phyloP scores from a whole-genome alignment of 2,329 filamentous ascomycete species.

The Xenosphaeropsis pyriputrescens region DNA sequence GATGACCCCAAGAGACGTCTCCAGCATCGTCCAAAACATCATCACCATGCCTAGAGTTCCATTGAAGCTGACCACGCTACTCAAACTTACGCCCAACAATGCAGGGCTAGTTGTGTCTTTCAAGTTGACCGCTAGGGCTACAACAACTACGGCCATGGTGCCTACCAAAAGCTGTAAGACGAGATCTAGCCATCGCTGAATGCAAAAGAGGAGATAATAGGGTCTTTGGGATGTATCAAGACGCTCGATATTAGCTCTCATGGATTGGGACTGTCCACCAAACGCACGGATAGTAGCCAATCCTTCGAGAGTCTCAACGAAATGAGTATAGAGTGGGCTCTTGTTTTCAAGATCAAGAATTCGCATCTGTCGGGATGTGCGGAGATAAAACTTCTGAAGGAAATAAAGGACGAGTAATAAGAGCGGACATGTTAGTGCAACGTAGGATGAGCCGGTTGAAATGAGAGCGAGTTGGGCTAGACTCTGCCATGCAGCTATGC shows the following conservation, averaged over 20 bases:
- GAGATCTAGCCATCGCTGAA: constrained; percentile 29
- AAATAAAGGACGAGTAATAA: constrained; percentile 3
- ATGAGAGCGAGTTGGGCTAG: constrained; percentile 3
- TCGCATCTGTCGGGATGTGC: constrained; percentile 29
- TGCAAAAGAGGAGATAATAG: constrained; percentile 27
- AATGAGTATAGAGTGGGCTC: constrained; percentile 28
- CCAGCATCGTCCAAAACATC: constrained; percentile 33
- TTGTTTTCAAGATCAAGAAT: constrained; percentile 25
- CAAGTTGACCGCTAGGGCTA: constrained; percentile 11
- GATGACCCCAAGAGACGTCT: constrained; percentile 40
- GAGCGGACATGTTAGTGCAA: constrained; percentile 6
- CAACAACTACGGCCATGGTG: constrained; percentile 14
- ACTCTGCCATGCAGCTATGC: background rate
- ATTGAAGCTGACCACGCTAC: constrained; percentile 28
- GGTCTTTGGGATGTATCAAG: constrained; percentile 28
- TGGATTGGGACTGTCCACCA: constrained; percentile 19
- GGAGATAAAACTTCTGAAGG: constrained; percentile 24
- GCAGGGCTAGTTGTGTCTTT: constrained; percentile 2
- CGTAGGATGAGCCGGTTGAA: constrained; percentile 2
- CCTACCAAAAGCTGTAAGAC: constrained; percentile 28
- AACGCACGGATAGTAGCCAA: constrained; percentile 27
- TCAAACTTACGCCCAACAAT: constrained; percentile 22
- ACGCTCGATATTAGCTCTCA: background rate
- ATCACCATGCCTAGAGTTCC: constrained; percentile 20
- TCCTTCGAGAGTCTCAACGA: constrained; percentile 26